Evolutionary conservation across 78 protist species (phyloP).

Genomic region (Mantamonas sphyraenae): DNA sequence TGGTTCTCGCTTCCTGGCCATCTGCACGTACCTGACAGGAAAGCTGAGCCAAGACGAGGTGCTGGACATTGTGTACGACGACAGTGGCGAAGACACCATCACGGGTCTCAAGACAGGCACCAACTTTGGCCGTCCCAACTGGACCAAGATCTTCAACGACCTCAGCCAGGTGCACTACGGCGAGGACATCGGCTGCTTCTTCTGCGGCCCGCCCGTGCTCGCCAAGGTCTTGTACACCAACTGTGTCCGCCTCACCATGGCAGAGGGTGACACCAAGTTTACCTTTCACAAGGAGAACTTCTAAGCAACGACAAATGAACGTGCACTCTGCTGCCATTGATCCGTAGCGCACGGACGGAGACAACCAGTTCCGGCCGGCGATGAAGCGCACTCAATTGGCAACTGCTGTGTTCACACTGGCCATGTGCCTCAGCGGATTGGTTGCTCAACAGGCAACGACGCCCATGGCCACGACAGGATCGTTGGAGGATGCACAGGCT

Average conservation of each 20-base stretch:
- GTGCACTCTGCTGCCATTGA: too few relatives aligned
- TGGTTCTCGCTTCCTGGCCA: constrained; percentile 40
- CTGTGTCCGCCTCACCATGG: neutral
- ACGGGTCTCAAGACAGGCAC: constrained; percentile 43
- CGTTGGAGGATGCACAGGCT: too few relatives aligned
- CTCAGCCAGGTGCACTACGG: constrained; percentile 7
- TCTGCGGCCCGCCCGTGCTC: constrained; percentile 66
- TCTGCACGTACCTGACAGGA: constrained; percentile 64
- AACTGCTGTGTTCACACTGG: too few relatives aligned
- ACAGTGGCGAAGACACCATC: constrained; percentile 41
- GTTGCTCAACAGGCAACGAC: too few relatives aligned
- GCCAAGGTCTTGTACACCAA: constrained; percentile 33
- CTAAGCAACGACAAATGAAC: constrained; percentile 2
- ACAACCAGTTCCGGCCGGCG: too few relatives aligned
- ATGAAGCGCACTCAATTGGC: too few relatives aligned
- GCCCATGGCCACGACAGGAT: too few relatives aligned
- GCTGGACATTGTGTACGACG: constrained; percentile 49
- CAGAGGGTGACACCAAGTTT: constrained; percentile 6
- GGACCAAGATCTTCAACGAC: constrained; percentile 4
- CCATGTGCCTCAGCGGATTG: too few relatives aligned
- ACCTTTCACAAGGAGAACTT: constrained; percentile 71
- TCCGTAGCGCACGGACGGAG: too few relatives aligned
- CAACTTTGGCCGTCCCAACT: constrained; percentile 21
- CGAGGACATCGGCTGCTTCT: constrained; percentile 58
- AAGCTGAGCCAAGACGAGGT: constrained; percentile 52